Evolutionary conservation across 2,329 filamentous ascomycete genomes (phyloP).

Genomic region (Cyphellophora attinorum): DNA sequence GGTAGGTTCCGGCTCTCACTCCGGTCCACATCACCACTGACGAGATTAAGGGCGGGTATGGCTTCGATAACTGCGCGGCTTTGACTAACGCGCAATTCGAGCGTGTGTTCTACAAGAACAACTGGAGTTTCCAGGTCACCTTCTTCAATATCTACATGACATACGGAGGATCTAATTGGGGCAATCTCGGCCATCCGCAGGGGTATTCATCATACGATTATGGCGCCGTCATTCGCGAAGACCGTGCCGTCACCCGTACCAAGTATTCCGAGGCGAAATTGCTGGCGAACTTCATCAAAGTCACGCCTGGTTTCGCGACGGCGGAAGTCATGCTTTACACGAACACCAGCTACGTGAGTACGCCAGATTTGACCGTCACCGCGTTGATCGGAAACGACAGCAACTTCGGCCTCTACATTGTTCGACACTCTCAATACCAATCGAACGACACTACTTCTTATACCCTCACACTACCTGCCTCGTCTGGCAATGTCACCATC

Average conservation of each 20-base stretch:
- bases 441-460: slow-evolving; percentile 50
- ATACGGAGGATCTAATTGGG: slow-evolving; percentile 72
- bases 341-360: slow-evolving; percentile 42
- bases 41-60: no score
- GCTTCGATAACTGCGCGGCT: slow-evolving; percentile 43
- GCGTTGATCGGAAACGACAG: slow-evolving; percentile 48
- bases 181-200: slow-evolving; percentile 60
- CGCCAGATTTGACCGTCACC: slow-evolving; percentile 46
- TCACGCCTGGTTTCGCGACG: slow-evolving; percentile 59
- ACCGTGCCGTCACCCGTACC: slow-evolving; percentile 57
- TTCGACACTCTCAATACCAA: slow-evolving; percentile 59
- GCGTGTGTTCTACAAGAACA: slow-evolving; percentile 71
- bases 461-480: slow-evolving; percentile 46
- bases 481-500: slow-evolving; percentile 28
- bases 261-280: slow-evolving; percentile 76
- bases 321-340: slow-evolving; percentile 43
- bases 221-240: slow-evolving; percentile 57
- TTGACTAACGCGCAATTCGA: slow-evolving; percentile 66
- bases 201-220: slow-evolving; percentile 54
- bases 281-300: slow-evolving; percentile 63
- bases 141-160: slow-evolving; percentile 72
- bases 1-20: no score
- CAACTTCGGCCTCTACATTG: slow-evolving; percentile 53
- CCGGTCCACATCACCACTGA: no score
- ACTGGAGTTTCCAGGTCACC: slow-evolving; percentile 54